These are phyloP conservation scores for Entophlyctis helioformis DNA, from an alignment of 192 early-diverging fungal genomes.

Conservation along the genomic window DNA sequence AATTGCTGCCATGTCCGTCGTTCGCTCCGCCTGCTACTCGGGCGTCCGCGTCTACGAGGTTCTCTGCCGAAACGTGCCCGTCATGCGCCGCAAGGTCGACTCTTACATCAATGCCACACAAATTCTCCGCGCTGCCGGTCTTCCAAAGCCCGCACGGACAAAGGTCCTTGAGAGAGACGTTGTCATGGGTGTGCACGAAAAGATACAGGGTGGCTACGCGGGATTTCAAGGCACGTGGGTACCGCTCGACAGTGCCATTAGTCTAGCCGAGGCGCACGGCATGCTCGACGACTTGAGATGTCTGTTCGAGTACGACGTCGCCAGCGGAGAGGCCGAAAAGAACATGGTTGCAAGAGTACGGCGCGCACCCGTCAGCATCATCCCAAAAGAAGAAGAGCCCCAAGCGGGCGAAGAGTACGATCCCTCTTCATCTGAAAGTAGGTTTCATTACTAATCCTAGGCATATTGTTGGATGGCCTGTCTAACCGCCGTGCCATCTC, in stretches of 20 bases:
- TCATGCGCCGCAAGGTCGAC: conserved; percentile 71
- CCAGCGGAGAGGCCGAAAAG: too few relatives aligned
- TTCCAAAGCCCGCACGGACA: conserved; percentile 89
- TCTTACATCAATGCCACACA: conserved; percentile 95
- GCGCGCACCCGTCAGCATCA: too few relatives aligned
- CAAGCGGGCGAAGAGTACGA: too few relatives aligned
- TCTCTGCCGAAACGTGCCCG: conserved; percentile 54
- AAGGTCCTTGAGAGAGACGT: conserved; percentile 91
- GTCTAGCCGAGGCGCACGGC: conserved; percentile 10
- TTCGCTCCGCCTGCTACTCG: conserved; percentile 27
- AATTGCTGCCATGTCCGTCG: not conserved
- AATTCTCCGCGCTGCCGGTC: conserved; percentile 86
- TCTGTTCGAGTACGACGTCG: conserved; percentile 12
- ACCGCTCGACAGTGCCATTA: conserved; percentile 14
- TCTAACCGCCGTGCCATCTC: too few relatives aligned
- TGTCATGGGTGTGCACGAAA: conserved; percentile 80
- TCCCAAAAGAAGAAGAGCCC: too few relatives aligned
- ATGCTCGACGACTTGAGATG: conserved; percentile 9
- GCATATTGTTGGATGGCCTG: too few relatives aligned
- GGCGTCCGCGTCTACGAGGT: conserved; percentile 60
- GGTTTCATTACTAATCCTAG: too few relatives aligned
- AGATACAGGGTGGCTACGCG: conserved; percentile 88
- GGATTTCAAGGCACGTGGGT: conserved; percentile 28
- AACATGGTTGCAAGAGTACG: too few relatives aligned
- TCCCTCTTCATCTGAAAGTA: too few relatives aligned